Evolutionary conservation across 139 green algal genomes (phyloP).

Genomic region (Chlorella sp.): DNA sequence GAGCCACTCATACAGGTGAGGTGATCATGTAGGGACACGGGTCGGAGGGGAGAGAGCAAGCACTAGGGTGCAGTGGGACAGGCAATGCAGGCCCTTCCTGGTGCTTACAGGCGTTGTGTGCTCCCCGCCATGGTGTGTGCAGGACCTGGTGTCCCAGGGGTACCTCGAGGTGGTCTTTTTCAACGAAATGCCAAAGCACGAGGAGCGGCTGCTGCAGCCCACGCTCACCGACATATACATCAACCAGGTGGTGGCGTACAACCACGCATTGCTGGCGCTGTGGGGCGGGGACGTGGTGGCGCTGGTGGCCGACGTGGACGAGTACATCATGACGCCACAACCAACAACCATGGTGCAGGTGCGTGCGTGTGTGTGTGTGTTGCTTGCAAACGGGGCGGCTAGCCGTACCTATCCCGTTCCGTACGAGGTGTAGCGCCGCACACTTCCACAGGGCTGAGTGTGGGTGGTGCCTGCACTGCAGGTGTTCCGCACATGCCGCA

Average conservation of each 20-base stretch:
- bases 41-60: no score
- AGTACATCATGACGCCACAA: conserved; percentile 3
- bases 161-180: neutral
- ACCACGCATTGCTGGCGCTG: conserved; percentile 4
- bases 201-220: neutral
- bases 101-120: neutral
- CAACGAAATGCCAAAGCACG: neutral
- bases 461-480: no score
- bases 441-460: no score
- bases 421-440: no score
- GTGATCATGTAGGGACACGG: no score
- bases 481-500: neutral
- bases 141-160: neutral
- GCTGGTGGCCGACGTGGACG: conserved; percentile 5
- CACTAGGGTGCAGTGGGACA: no score
- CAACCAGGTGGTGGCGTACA: neutral
- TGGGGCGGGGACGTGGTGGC: neutral
- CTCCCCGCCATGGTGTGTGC: neutral
- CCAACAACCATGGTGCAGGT: neutral
- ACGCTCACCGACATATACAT: neutral
- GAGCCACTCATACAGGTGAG: neutral
- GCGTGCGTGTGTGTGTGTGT: no score
- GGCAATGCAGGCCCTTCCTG: no score
- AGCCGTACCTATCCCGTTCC: no score
- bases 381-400: no score